Evolutionary conservation across 169 alveolate genomes (phyloP).

Genomic region (Eimeria praecox): DNA sequence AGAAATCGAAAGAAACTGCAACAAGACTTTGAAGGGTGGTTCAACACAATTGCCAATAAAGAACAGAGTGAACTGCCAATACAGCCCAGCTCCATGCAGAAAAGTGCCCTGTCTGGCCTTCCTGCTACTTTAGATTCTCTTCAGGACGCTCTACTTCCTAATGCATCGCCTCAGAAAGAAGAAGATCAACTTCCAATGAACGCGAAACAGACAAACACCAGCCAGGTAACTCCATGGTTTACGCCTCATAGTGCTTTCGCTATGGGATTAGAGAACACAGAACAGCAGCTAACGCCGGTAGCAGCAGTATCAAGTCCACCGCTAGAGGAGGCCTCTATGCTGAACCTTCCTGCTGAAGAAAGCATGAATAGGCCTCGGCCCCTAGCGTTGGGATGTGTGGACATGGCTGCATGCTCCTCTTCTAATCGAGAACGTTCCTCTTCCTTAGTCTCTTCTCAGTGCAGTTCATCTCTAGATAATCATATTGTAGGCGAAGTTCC

Average conservation of each 20-base stretch:
- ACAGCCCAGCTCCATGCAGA: not conserved
- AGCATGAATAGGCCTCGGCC: too few species aligned
- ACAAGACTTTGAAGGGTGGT: constrained; percentile 80
- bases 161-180: not conserved
- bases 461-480: not conserved
- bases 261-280: not conserved
- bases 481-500: not conserved
- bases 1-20: constrained; percentile 76
- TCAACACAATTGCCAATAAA: constrained; percentile 58
- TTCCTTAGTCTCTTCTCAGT: not conserved
- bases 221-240: not conserved
- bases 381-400: not conserved
- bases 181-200: not conserved
- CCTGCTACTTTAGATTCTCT: not conserved
- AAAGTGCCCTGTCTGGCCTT: not conserved
- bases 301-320: not conserved
- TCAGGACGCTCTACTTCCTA: not conserved
- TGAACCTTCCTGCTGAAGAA: not conserved
- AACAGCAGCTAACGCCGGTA: not conserved
- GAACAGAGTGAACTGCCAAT: not conserved
- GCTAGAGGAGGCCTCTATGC: not conserved
- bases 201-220: not conserved
- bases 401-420: not conserved
- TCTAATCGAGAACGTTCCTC: not conserved
- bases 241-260: not conserved